These are phyloP conservation scores for Pascua sp. DNA, from an alignment of 1,284 basidiomycete genomes.

Conservation along the genomic window DNA sequence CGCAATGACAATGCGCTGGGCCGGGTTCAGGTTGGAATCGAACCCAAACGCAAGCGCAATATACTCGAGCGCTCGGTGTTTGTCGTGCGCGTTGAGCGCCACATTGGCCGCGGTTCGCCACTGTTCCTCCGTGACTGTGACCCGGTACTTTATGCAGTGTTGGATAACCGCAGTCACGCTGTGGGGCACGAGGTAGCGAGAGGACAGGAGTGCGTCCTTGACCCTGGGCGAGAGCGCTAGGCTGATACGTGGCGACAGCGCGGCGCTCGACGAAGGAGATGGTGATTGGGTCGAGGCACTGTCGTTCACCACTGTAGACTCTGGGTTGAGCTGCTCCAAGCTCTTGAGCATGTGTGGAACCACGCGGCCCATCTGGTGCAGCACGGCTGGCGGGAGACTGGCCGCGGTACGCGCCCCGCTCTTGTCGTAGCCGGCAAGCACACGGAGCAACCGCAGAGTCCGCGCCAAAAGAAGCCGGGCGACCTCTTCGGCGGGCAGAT, in stretches of 20 bases:
- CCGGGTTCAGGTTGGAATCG: not conserved
- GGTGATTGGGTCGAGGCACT: too few relatives aligned
- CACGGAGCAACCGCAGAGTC: not conserved
- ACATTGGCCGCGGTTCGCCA: constrained; percentile 1
- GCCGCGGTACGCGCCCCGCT: not conserved
- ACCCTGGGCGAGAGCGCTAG: not conserved
- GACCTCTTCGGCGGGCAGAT: too few relatives aligned
- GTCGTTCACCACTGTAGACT: too few relatives aligned
- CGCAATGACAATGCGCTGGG: constrained; percentile 4
- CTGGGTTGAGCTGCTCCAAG: not conserved
- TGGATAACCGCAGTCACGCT: not conserved
- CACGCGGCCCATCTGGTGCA: not conserved
- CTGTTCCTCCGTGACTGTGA: not conserved
- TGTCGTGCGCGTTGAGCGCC: not conserved
- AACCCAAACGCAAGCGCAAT: not conserved
- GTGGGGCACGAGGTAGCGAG: not conserved
- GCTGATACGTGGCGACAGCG: too few relatives aligned
- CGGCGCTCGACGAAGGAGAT: too few relatives aligned
- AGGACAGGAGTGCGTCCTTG: constrained; percentile 2
- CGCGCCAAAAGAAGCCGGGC: too few relatives aligned
- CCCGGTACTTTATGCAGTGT: not conserved
- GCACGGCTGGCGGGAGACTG: not conserved
- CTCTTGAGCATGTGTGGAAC: not conserved
- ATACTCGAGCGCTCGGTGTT: not conserved
- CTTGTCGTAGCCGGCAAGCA: not conserved